Evolutionary conservation across 1,139 yeast species (phyloP).

Genomic region (Petasospora rhodanensis): DNA sequence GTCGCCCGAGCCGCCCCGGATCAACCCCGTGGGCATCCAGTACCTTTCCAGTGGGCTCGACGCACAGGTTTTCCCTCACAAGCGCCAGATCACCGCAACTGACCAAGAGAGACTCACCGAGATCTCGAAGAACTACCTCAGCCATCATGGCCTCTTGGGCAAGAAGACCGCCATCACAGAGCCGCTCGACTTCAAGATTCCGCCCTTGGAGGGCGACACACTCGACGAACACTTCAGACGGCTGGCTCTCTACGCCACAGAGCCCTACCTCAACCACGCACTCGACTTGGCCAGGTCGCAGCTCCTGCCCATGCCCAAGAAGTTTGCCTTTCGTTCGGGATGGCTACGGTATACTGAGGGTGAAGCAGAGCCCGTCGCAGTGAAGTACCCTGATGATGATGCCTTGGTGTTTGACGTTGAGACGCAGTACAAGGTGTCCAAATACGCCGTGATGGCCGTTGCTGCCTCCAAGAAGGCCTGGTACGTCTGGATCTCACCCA

Average conservation of each 20-base stretch:
- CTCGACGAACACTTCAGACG: constrained; percentile 83
- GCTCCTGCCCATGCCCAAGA: constrained; percentile 45
- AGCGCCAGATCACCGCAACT: constrained; percentile 17
- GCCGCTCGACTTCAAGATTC: constrained; percentile 63
- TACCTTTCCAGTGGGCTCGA: constrained; percentile 60
- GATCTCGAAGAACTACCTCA: constrained; percentile 59
- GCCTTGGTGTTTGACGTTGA: constrained; percentile 87
- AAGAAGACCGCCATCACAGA: constrained; percentile 64
- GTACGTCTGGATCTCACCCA: constrained; percentile 96
- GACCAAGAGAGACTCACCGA: constrained; percentile 40
- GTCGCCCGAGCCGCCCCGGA: constrained; percentile 40
- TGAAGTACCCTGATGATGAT: constrained; percentile 58
- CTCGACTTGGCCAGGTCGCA: constrained; percentile 34
- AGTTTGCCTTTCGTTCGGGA: constrained; percentile 63
- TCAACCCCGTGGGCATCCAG: constrained; percentile 70
- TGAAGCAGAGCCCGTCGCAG: constrained; percentile 43
- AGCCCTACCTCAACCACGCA: constrained; percentile 56
- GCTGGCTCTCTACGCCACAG: constrained; percentile 56
- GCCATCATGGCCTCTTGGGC: constrained; percentile 65
- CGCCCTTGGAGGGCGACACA: constrained; percentile 61
- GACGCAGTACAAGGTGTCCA: constrained; percentile 69
- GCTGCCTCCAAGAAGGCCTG: constrained; percentile 79
- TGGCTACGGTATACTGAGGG: constrained; percentile 70
- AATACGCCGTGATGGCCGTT: constrained; percentile 76
- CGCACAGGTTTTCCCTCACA: constrained; percentile 52